These are phyloP conservation scores for Hyaloscypha bicolor DNA, from an alignment of 495 filamentous ascomycete species.

Conservation along the genomic window DNA sequence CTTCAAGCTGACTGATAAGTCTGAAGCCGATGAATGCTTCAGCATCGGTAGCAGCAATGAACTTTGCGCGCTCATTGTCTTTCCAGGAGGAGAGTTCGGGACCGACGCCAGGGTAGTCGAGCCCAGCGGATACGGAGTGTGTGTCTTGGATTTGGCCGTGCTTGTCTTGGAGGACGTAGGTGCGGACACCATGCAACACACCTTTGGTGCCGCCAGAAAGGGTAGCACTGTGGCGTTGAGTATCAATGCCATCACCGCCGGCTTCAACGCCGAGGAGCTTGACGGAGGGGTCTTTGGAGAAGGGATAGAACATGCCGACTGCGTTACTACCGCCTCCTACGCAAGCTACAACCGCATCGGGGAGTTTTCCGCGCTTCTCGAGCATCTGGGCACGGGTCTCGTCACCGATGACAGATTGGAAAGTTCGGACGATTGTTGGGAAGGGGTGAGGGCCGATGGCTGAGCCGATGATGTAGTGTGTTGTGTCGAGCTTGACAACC, in stretches of 20 bases:
- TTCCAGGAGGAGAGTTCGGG: constrained; percentile 94
- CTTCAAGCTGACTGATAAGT: constrained; percentile 80
- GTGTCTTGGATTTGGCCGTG: constrained; percentile 94
- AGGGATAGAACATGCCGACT: constrained; percentile 95
- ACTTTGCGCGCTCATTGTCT: constrained; percentile 80
- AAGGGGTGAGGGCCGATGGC: constrained; percentile 95
- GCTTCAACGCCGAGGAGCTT: constrained; percentile 94
- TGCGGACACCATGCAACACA: constrained; percentile 93
- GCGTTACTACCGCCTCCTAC: constrained; percentile 94
- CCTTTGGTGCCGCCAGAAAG: constrained; percentile 86
- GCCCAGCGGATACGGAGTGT: constrained; percentile 94
- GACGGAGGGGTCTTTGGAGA: constrained; percentile 80
- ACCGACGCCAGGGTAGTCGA: constrained; percentile 96
- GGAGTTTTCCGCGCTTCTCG: constrained; percentile 78
- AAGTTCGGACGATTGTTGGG: constrained; percentile 93
- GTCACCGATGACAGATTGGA: constrained; percentile 90
- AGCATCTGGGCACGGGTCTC: constrained; percentile 84
- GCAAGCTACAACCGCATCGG: constrained; percentile 94
- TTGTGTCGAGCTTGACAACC: constrained; percentile 84
- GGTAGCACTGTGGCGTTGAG: constrained; percentile 83
- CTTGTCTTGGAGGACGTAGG: constrained; percentile 89
- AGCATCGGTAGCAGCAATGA: constrained; percentile 89
- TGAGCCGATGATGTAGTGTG: constrained; percentile 94
- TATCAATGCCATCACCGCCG: constrained; percentile 93
- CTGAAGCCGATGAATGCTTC: constrained; percentile 91